Base-by-base conservation (phyloP, 208 protist species). In the Porcisia hertigi region DNA sequence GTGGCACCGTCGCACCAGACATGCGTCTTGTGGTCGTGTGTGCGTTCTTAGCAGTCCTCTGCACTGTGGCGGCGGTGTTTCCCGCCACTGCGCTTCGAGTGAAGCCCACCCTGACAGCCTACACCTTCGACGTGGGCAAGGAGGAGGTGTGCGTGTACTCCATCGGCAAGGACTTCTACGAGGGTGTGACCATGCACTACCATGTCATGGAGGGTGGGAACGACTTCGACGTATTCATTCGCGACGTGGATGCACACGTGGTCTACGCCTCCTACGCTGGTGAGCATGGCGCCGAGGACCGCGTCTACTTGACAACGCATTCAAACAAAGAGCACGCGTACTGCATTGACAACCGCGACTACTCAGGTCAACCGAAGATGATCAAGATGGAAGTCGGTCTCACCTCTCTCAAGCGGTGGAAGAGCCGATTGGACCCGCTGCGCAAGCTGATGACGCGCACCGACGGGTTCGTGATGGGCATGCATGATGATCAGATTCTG, bases 401-500 rank as follows among this genome's bases (percentile, higher is more conserved):
- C 20, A 92, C 87, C 2, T 96, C 92, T 5, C 79, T 94, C 34
- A 91, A 93, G 71, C 83, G 89, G 3, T 94, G 88, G 89, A 94
- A 92, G 83, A 75, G 76, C 71, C 80, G 86, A 54, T 90, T 96
- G 69, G 92, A 96, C 69, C 90, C 92, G 2, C 87, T 96, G 18
- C 84, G 73, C 45, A 88, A 84, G 65, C 62, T 87, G 23, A 94
- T 96, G 92, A 66, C 77, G 34, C 58, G 69, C n/a, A 85, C 88
- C 9, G 89, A 95, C n/a, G 84, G 88, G 54, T 86, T 85, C 41
- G 89, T 96, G 63, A 76, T 95, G 43, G 92, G 87, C 5, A 75
- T 96, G 79, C 80, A 89, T 60, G 84, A 94, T 7, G 95, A 98
- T 60, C 92, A 97, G 73, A 91, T 95, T 45, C 66, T 94, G 41